phyloP scores from a whole-genome alignment of 805 yeast species.

The Yarrowia alimentaria region DNA sequence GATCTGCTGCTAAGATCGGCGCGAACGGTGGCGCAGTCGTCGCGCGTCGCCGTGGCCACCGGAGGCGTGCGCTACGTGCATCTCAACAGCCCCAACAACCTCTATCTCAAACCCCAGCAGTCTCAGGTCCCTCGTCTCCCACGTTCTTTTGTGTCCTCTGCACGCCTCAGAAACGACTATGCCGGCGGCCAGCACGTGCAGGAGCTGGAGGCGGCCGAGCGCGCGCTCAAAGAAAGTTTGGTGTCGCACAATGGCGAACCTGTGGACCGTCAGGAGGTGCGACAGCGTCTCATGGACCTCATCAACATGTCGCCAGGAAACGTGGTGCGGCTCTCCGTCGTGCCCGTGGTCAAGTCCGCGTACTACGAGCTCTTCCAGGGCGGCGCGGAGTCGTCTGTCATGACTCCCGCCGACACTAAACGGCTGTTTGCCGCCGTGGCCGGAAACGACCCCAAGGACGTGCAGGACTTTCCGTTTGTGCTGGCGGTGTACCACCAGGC shows the following conservation, averaged over 20 bases:
- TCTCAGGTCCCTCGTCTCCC: too few species aligned
- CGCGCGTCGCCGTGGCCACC: too few species aligned
- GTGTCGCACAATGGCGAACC: constrained; percentile 6
- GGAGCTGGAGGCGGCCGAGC: constrained; percentile 5
- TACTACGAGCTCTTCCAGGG: constrained; percentile 23
- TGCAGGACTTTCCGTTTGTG: constrained; percentile 13
- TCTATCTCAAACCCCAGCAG: too few species aligned
- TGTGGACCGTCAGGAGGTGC: constrained; percentile 10
- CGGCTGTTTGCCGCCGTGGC: constrained; percentile 16
- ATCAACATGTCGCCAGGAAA: background rate
- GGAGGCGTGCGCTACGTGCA: too few species aligned
- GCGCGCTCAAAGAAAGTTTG: constrained; percentile 17
- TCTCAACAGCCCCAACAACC: too few species aligned
- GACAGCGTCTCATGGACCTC: constrained; percentile 8
- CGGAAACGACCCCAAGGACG: constrained; percentile 15
- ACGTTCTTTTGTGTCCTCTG: constrained; percentile 1
- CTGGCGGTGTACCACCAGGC: constrained; percentile 26
- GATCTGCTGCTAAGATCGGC: too few species aligned
- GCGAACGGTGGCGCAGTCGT: too few species aligned
- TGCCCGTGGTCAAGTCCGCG: constrained; percentile 18
- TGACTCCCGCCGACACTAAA: background rate
- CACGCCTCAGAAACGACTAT: background rate
- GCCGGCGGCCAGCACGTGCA: too few species aligned
- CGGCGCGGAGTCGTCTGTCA: background rate
- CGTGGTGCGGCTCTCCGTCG: constrained; percentile 5